Conservation (phyloP, 1,139 yeast species). For the Suzukiozyma palmioleophila region DNA sequence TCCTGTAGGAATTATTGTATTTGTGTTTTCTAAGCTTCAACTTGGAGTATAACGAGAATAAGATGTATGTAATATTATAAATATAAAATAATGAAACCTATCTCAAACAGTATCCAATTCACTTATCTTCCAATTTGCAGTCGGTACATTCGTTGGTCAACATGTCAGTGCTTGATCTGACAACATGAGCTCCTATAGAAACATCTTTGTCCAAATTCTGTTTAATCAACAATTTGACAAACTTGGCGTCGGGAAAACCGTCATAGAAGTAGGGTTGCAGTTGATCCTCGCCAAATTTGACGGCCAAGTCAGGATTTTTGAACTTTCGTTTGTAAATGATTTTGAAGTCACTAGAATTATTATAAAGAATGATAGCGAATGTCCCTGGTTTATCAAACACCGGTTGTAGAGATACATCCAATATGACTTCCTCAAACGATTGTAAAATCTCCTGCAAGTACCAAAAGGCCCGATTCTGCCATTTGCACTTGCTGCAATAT, state of each 20-base stretch:
- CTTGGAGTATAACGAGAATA: not conserved
- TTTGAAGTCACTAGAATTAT: slow-evolving; percentile 9
- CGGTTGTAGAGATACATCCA: slow-evolving; percentile 39
- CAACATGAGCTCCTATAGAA: slow-evolving; percentile 27
- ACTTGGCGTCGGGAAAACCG: slow-evolving; percentile 46
- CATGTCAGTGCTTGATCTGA: not conserved
- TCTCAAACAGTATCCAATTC: too few species aligned
- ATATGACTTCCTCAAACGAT: slow-evolving; percentile 37
- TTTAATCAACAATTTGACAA: slow-evolving; percentile 33
- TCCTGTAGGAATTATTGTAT: too few species aligned
- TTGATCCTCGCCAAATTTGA: slow-evolving; percentile 16
- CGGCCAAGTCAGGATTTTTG: slow-evolving; percentile 21
- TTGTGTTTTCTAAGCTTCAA: too few species aligned
- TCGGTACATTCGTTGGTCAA: slow-evolving; percentile 9
- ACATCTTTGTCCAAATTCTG: slow-evolving; percentile 22
- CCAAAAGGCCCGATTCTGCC: slow-evolving; percentile 49
- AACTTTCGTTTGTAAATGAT: slow-evolving; percentile 35
- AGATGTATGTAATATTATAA: not conserved
- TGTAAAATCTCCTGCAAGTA: slow-evolving; percentile 41
- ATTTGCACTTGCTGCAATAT: slow-evolving; percentile 43
- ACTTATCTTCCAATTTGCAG: slow-evolving; percentile 7
- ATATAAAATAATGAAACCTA: not conserved
- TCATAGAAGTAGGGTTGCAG: slow-evolving; percentile 32
- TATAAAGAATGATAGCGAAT: slow-evolving; percentile 25
- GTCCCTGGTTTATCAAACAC: slow-evolving; percentile 35